Percentiles rank a stretch among this genome's conserved stretches.
Evolutionary conservation across 306 rosid genomes (phyloP).

Genomic region (Rosa lucieae): DNA sequence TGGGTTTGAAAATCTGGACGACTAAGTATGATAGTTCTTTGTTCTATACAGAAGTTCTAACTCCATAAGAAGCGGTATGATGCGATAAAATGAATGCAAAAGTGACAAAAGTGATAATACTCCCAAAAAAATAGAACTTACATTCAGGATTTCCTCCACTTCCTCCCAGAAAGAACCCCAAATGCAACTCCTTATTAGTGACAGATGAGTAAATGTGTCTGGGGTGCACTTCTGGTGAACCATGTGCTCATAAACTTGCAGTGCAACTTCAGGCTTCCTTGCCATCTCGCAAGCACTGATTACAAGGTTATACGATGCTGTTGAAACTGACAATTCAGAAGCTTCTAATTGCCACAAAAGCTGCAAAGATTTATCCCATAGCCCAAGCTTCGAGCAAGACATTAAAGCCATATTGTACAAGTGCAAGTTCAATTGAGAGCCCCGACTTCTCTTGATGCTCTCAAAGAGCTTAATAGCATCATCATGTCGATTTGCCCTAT

Average conservation of each 20-base stretch:
- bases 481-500: constrained; percentile 46
- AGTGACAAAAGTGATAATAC: not conserved
- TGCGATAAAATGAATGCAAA: not conserved
- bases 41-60: not conserved
- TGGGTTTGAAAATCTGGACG: not conserved
- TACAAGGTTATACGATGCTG: constrained; percentile 71
- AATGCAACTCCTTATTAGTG: constrained; percentile 65
- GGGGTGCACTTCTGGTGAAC: constrained; percentile 61
- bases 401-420: constrained; percentile 61
- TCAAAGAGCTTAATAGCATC: constrained; percentile 69
- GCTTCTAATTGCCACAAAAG: constrained; percentile 85
- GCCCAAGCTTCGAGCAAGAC: constrained; percentile 80
- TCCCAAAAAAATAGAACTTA: constrained; percentile 28
- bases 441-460: constrained; percentile 41
- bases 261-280: constrained; percentile 67
- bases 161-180: constrained; percentile 77
- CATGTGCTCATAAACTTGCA: constrained; percentile 90
- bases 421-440: constrained; percentile 45
- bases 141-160: constrained; percentile 65
- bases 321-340: constrained; percentile 45
- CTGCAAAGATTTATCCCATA: constrained; percentile 75
- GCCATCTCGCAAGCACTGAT: constrained; percentile 72
- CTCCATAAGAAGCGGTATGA: not conserved
- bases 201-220: constrained; percentile 64
- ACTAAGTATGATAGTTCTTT: not conserved